phyloP scores from a whole-genome alignment of 2,329 filamentous ascomycete genomes.

The Pseudogymnoascus sp. region DNA sequence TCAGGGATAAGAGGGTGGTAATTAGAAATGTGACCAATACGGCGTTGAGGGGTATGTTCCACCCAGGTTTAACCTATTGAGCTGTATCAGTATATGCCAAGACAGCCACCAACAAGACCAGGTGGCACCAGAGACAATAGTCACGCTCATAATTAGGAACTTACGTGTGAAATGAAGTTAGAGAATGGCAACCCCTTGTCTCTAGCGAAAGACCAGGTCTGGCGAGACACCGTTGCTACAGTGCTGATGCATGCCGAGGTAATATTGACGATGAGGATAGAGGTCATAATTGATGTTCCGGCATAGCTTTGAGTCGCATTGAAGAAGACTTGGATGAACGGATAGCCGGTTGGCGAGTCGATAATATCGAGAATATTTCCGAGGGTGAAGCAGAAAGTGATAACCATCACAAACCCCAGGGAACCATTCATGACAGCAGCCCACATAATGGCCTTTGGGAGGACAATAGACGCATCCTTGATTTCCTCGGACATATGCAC shows the following conservation, averaged over 20 bases:
- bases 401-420: conserved; percentile 36
- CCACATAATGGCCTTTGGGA: conserved; percentile 43
- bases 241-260: conserved; percentile 35
- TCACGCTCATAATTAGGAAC: not conserved
- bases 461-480: conserved; percentile 38
- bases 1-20: conserved; percentile 24
- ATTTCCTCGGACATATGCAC: conserved; percentile 44
- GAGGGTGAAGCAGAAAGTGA: conserved; percentile 32
- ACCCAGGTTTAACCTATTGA: conserved; percentile 29
- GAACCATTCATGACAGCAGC: conserved; percentile 41
- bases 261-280: conserved; percentile 36
- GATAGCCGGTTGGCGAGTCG: conserved; percentile 36
- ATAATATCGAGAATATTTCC: conserved; percentile 33
- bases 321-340: conserved; percentile 45
- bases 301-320: conserved; percentile 37
- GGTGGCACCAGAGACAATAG: not conserved
- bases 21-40: conserved; percentile 16
- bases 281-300: conserved; percentile 41
- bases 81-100: not conserved
- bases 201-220: conserved; percentile 38
- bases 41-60: conserved; percentile 37
- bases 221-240: conserved; percentile 31
- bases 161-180: conserved; percentile 34
- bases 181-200: conserved; percentile 39
- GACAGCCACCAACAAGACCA: not conserved